Base-by-base conservation (phyloP, 306 rosid species). In the Macrotyloma uniflorum region DNA sequence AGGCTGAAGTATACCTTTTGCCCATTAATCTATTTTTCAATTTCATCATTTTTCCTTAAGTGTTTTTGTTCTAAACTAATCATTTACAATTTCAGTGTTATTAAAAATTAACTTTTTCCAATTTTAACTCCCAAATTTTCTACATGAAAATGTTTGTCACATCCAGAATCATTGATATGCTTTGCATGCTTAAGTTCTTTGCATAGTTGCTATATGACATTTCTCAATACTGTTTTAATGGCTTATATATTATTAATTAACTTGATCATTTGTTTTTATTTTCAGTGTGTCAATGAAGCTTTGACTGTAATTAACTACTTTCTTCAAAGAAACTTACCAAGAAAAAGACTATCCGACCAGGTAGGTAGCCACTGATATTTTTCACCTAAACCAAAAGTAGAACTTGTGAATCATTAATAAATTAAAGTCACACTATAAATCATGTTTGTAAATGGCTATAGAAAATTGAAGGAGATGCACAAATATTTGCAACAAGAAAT, bases 291-390 rank as follows among this genome's bases (percentile, higher is more conserved):
- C 32, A 8, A 23, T 8, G 51, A 71, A 40, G 42, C 74, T 33
- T 58, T 70, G 28, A 45, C 50, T 22, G 70, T 70, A 75, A 64
- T 49, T 47, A 63, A 77, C 73, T 15, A 35, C 32, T 80, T 33
- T 70, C 58, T 80, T 75, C 53, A 70, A 54, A 38, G 72, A 69
- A 82, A 80, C 94, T 57, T 93, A 95, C 99, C 97, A 95, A 85
- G 91, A 95, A 95, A 76, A 91, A 95, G 63, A 95, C 97, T 87
- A 91, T 91, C 68, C 99, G 86, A 12, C 99, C 99, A 22, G 99
- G 99, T 69, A 95, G 93, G 89, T 95, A 95, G 80, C 99, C 98
- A 75, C 98, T 89, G 85, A 95, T 95, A 79, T 93, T 95, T 80
- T 95, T 95, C 77, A 91, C 91, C 99, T 95, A 86, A 79, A 88